Percentiles rank a stretch among this genome's conserved stretches.
These are phyloP conservation scores for Tetrahymena malaccensis DNA, from an alignment of 73 alveolate genomes.

Conservation along the genomic window DNA sequence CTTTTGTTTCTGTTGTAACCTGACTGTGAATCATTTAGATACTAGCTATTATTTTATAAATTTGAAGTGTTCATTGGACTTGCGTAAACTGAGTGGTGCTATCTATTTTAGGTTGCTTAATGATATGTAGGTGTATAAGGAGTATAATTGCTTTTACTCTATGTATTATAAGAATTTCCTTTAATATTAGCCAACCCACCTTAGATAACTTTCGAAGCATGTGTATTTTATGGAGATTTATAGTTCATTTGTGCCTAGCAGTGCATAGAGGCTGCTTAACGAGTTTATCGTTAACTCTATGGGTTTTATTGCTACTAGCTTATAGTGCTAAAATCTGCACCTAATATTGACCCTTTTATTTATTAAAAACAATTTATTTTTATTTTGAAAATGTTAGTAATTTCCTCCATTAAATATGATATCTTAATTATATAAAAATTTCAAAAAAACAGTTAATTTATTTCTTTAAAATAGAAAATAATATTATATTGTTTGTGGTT, in stretches of 20 bases:
- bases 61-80: neutral
- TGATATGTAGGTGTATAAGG: neutral
- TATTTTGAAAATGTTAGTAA: no score
- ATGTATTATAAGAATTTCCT: neutral
- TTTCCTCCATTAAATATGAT: no score
- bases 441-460: no score
- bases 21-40: neutral
- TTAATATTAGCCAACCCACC: neutral
- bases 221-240: neutral
- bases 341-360: neutral
- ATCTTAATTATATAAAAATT: no score
- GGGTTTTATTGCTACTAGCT: neutral
- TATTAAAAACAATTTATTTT: no score
- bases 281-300: neutral
- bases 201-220: neutral
- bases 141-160: neutral
- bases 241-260: neutral
- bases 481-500: neutral
- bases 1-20: neutral
- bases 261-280: neutral
- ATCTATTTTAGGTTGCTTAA: neutral
- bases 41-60: neutral
- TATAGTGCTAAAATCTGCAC: neutral
- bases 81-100: neutral
- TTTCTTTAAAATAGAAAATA: neutral